Base-by-base conservation (phyloP, 164 flowering plant species). In the Nelumbo lutea region DNA sequence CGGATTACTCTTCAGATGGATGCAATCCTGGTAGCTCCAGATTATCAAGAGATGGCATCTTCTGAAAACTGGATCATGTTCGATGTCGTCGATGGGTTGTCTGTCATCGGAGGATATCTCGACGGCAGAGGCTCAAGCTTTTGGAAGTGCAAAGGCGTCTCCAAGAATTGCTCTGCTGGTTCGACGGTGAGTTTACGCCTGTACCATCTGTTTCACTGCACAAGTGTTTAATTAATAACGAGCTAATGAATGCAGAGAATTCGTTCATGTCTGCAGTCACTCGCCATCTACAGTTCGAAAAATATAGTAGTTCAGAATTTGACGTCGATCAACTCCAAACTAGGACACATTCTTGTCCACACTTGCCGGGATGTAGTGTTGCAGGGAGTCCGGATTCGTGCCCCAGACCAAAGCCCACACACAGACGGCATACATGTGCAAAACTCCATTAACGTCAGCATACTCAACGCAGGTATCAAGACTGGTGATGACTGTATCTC, bases 21-120 rank as follows among this genome's bases (percentile, higher is more conserved):
- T n/a, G 69, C 53, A 4, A 57, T 46, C 9, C 42, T 67, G 5
- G 47, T 67, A 27, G 69, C 69, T 2, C 69, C 69, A 9, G 42
- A 51, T 51, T 51, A 51, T 10, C 7, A 51, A 7, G 13, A 51
- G 13, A 51, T 51, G 55, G 9, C 2, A 6, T 51, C 55, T 51
- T 51, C 55, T 10, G 55, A 51, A 6, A 51, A 10, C 13, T 51
- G 55, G 55, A 9, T 51, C 8, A 51, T 51, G 55, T 51, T 51
- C 10, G 9, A 51, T 51, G 8, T 2, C 2, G 55, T 51, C 9
- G 55, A 7, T 10, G 55, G 55, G 13, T 9, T 51, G 9, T 51
- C 55, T 6, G 55, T 51, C 55, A 51, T 51, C 55, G 55, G 55
- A 2, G 55, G 55, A 10, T 51, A 51, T 10, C 55, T 51, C 5